These are phyloP conservation scores for Pterocarpus santalinus DNA, from an alignment of 306 rosid genomes.

Conservation along the genomic window DNA sequence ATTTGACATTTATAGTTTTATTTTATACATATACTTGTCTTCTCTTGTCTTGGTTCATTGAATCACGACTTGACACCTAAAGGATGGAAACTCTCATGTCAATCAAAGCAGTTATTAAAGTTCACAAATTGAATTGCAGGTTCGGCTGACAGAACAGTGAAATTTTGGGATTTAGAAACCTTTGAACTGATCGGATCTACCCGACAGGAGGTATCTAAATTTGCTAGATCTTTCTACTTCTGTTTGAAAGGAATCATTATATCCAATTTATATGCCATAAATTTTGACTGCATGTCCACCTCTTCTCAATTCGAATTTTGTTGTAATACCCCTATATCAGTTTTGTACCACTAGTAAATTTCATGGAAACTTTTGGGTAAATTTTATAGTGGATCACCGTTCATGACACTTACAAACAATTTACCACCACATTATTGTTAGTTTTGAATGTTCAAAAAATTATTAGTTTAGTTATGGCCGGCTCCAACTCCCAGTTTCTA, in stretches of 20 bases:
- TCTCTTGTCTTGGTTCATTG: conserved; percentile 4
- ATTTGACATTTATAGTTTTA: neutral
- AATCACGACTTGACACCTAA: conserved; percentile 10
- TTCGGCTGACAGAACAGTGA: conserved; percentile 81
- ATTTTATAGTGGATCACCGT: neutral
- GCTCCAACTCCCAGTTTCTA: neutral
- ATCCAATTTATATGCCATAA: neutral
- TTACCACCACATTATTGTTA: neutral
- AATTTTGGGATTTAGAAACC: conserved; percentile 90
- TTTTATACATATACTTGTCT: neutral
- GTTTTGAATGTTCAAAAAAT: conserved; percentile 1
- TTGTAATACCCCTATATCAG: neutral
- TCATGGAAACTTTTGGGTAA: conserved; percentile 14
- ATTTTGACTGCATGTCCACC: conserved; percentile 10
- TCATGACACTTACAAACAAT: neutral
- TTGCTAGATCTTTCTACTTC: neutral
- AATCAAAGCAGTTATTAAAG: conserved; percentile 9
- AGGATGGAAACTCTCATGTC: conserved; percentile 14
- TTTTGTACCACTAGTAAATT: conserved; percentile 11
- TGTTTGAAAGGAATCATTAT: neutral
- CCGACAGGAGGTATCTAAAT: conserved; percentile 70
- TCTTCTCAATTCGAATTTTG: neutral
- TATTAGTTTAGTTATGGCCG: neutral
- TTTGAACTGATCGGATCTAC: conserved; percentile 85
- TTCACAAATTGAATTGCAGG: conserved; percentile 59